Conservation (phyloP, 306 rosid species). For the Boehmeria nivea region DNA sequence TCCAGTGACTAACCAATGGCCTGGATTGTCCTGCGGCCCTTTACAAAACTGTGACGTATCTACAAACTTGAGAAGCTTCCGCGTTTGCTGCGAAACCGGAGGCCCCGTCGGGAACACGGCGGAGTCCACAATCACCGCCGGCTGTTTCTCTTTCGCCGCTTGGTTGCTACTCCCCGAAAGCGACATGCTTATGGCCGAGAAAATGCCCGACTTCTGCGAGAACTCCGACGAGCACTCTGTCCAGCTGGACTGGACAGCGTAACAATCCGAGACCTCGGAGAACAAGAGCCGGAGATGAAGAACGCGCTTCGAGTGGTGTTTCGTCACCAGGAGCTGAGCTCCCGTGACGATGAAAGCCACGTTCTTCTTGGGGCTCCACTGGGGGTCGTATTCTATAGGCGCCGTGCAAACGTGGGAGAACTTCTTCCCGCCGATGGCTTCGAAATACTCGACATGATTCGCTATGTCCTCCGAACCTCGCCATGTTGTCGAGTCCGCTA, state of each 20-base stretch:
- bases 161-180: slow-evolving; percentile 28
- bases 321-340: slow-evolving; percentile 65
- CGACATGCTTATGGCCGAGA: slow-evolving; percentile 61
- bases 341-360: slow-evolving; percentile 68
- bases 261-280: slow-evolving; percentile 47
- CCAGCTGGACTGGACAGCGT: slow-evolving; percentile 57
- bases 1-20: slow-evolving; percentile 86
- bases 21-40: slow-evolving; percentile 83
- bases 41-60: slow-evolving; percentile 53
- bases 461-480: slow-evolving; percentile 48
- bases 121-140: slow-evolving; percentile 60
- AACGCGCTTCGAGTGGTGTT: slow-evolving; percentile 49
- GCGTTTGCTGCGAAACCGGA: slow-evolving; percentile 55
- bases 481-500: slow-evolving; percentile 47
- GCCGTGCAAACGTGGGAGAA: slow-evolving; percentile 66
- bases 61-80: slow-evolving; percentile 64
- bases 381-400: slow-evolving; percentile 57
- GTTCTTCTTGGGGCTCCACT: slow-evolving; percentile 32
- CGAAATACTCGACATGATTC: slow-evolving; percentile 45
- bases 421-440: slow-evolving; percentile 51
- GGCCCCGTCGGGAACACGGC: slow-evolving; percentile 77
- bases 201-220: slow-evolving; percentile 55
- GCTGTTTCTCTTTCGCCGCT: slow-evolving; percentile 27
- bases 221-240: slow-evolving; percentile 37
- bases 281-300: slow-evolving; percentile 69